phyloP scores from a whole-genome alignment of 257 asterid genomes.

The Forsythia viridissima region DNA sequence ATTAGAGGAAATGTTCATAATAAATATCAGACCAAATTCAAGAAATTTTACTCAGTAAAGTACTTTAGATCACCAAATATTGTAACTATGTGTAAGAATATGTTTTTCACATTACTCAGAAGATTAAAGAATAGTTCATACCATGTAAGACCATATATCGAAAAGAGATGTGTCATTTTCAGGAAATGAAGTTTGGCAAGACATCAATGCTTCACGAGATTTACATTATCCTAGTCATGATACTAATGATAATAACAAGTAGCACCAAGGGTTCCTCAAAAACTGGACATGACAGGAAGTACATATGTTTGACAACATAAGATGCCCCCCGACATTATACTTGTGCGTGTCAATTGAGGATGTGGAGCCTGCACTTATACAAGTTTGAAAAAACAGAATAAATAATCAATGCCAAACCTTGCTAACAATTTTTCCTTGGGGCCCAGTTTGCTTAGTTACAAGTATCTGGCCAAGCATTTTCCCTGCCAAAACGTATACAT shows the following conservation, averaged over 20 bases:
- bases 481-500: slow-evolving; percentile 48
- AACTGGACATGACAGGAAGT: slow-evolving; percentile 1
- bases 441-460: slow-evolving; percentile 95
- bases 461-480: slow-evolving; percentile 94
- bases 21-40: neutral
- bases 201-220: slow-evolving; percentile 8
- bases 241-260: slow-evolving; percentile 2
- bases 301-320: neutral
- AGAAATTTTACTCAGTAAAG: slow-evolving; percentile 12
- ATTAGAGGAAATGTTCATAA: neutral
- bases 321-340: slow-evolving; percentile 10
- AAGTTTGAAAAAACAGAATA: neutral
- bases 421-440: slow-evolving; percentile 97
- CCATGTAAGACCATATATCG: neutral
- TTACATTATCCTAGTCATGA: neutral
- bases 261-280: neutral
- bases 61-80: slow-evolving; percentile 8
- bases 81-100: neutral
- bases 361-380: neutral
- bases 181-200: slow-evolving; percentile 10
- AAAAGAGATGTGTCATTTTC: neutral
- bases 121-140: neutral
- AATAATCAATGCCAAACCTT: slow-evolving; percentile 54
- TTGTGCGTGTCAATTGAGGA: slow-evolving; percentile 8
- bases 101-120: neutral